These are phyloP conservation scores for Colletotrichum zoysiae DNA, from an alignment of 2,329 filamentous ascomycete species.

Conservation along the genomic window DNA sequence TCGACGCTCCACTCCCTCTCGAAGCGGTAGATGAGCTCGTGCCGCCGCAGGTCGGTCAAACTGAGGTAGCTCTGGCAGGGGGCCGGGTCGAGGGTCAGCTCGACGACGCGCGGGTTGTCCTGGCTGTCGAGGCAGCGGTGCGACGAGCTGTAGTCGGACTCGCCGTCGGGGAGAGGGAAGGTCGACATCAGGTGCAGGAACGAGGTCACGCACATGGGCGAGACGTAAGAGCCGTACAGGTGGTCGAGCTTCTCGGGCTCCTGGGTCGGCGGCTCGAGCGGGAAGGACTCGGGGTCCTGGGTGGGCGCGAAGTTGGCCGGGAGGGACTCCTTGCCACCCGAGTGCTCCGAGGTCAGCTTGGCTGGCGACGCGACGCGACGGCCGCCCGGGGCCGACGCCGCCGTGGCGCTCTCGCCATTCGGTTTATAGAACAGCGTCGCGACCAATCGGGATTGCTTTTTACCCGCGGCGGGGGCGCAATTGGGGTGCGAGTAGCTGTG, in stretches of 20 bases:
- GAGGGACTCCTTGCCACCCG: conserved; percentile 55
- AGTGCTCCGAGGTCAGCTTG: conserved; percentile 49
- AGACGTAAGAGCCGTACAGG: conserved; percentile 75
- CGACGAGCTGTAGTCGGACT: conserved; percentile 68
- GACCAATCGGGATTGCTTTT: conserved; percentile 64
- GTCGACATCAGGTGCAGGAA: conserved; percentile 76
- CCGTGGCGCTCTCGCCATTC: conserved; percentile 43
- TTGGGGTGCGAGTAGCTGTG: conserved; percentile 74
- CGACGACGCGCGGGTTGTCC: conserved; percentile 72
- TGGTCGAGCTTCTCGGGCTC: conserved; percentile 72
- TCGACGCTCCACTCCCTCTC: conserved; percentile 92
- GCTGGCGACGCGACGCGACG: conserved; percentile 53
- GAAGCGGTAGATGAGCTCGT: conserved; percentile 86
- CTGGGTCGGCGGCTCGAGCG: conserved; percentile 68
- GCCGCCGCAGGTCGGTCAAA: conserved; percentile 78
- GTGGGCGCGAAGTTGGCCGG: conserved; percentile 71
- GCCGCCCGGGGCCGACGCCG: neutral
- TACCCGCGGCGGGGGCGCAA: conserved; percentile 67
- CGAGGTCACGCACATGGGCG: conserved; percentile 73
- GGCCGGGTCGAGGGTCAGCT: conserved; percentile 72
- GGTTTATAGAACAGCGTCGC: conserved; percentile 75
- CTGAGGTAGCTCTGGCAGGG: conserved; percentile 73
- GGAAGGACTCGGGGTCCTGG: conserved; percentile 68
- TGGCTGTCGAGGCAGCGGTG: conserved; percentile 74
- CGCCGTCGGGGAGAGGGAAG: conserved; percentile 67